Conservation (phyloP, 148 eudicot species). For the Spergularia marina region DNA sequence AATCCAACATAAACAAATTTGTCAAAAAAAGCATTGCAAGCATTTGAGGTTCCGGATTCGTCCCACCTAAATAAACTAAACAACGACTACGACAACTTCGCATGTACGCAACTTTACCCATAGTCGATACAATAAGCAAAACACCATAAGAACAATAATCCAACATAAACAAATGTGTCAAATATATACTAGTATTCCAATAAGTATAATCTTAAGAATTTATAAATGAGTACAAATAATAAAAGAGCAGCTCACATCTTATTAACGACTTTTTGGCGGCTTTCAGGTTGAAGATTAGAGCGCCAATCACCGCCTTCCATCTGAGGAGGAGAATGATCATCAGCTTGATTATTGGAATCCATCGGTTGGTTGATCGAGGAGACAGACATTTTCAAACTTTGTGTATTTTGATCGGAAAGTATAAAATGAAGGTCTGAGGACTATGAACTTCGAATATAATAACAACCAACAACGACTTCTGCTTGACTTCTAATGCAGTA, state of each 20-base stretch:
- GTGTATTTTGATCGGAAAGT: too few relatives aligned
- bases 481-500: too few relatives aligned
- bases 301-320: slow-evolving; percentile 62
- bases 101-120: too few relatives aligned
- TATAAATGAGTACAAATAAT: neutral
- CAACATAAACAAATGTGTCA: neutral
- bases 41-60: too few relatives aligned
- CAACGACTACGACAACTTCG: too few relatives aligned
- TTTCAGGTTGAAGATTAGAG: slow-evolving; percentile 38
- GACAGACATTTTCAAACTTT: too few relatives aligned
- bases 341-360: slow-evolving; percentile 33
- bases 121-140: neutral
- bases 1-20: neutral
- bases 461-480: too few relatives aligned
- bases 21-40: too few relatives aligned
- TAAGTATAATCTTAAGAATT: neutral
- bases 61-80: too few relatives aligned
- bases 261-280: slow-evolving; percentile 47
- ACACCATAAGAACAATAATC: neutral
- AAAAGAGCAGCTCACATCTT: slow-evolving; percentile 43
- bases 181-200: neutral
- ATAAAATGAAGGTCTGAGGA: too few relatives aligned
- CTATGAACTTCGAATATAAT: too few relatives aligned
- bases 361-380: neutral
- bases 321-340: slow-evolving; percentile 23